Conservation (phyloP, 345 rosid genomes). For the Bretschneidera sinensis region DNA sequence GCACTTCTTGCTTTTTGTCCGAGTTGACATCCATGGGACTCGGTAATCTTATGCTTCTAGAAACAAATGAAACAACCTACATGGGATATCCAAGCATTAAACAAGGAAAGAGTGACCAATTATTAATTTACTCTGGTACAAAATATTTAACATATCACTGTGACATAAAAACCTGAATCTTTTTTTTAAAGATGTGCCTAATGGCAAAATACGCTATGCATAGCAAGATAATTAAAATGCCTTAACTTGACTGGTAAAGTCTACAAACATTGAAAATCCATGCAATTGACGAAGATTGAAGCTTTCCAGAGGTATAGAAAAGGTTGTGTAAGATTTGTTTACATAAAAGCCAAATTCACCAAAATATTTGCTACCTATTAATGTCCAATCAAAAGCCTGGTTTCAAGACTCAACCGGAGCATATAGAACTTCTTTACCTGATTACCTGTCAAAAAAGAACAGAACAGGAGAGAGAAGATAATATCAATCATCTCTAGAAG, state of each 20-base stretch:
- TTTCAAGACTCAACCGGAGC: not conserved
- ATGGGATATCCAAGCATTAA: not conserved
- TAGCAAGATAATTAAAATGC: not conserved
- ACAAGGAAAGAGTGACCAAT: not conserved
- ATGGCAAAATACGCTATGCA: not conserved
- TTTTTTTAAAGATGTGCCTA: too few relatives aligned
- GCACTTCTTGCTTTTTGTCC: constrained; percentile 32
- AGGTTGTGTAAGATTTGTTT: not conserved
- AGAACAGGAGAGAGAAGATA: too few relatives aligned
- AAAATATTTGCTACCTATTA: not conserved
- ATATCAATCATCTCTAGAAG: too few relatives aligned
- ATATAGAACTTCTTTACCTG: not conserved
- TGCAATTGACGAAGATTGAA: not conserved
- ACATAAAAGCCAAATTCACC: not conserved
- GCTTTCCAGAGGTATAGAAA: not conserved
- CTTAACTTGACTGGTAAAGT: too few relatives aligned
- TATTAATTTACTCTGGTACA: not conserved
- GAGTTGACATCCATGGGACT: constrained; percentile 31
- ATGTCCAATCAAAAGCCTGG: not conserved
- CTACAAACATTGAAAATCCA: not conserved
- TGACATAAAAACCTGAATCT: not conserved
- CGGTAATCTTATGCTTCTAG: constrained; percentile 6
- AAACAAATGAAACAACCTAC: constrained; percentile 18
- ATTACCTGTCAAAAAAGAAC: not conserved
- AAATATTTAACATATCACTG: not conserved